Conservation (phyloP, 2,329 filamentous ascomycete species). For the Microcera coccophila region DNA sequence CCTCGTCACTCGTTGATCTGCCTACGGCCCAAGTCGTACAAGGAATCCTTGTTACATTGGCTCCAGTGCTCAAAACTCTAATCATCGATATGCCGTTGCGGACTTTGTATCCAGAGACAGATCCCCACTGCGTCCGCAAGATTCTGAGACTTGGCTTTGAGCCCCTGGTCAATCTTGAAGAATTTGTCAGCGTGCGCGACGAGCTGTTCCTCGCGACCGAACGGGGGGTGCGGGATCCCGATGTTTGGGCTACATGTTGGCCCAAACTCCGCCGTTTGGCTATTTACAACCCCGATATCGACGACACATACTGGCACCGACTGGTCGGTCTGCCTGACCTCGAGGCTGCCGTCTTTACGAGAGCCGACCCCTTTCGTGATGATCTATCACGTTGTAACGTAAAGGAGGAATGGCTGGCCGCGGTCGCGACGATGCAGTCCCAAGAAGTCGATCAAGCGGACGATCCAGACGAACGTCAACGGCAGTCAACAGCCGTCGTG, state of each 20-base stretch:
- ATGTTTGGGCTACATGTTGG: conserved; percentile 17
- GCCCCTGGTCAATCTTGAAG: conserved; percentile 20
- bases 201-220: conserved; percentile 11
- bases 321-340: conserved; percentile 7
- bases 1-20: too few relatives aligned
- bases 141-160: conserved; percentile 15
- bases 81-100: conserved; percentile 23
- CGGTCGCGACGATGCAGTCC: too few relatives aligned
- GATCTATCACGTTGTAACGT: conserved; percentile 1
- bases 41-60: too few relatives aligned
- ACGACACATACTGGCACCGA: not conserved
- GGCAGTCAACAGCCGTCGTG: too few relatives aligned
- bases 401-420: conserved; percentile 7
- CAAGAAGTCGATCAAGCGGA: too few relatives aligned
- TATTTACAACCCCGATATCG: conserved; percentile 9
- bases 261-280: conserved; percentile 18
- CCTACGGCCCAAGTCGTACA: too few relatives aligned
- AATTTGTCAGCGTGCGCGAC: conserved; percentile 21
- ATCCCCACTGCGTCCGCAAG: not conserved
- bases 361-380: not conserved
- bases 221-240: not conserved
- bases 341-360: conserved; percentile 7
- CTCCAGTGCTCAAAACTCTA: too few relatives aligned
- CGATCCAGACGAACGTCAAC: too few relatives aligned
- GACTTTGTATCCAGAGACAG: conserved; percentile 1